Percentiles rank a stretch among this genome's conserved stretches.
Evolutionary conservation across 345 rosid species (phyloP).

Genomic region (Combretum micranthum): DNA sequence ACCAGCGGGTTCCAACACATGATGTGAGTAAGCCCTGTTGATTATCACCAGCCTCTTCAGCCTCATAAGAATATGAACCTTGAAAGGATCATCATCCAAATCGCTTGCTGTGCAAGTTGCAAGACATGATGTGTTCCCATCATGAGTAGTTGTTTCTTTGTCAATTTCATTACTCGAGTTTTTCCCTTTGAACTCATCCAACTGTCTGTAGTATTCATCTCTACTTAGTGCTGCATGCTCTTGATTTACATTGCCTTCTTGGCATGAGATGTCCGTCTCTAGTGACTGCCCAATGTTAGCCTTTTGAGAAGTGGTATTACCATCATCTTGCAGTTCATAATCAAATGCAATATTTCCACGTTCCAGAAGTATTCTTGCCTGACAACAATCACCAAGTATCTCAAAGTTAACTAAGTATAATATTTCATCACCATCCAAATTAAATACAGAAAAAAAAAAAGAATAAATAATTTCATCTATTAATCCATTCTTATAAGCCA

Average conservation of each 20-base stretch:
- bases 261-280: slow-evolving; percentile 23
- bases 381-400: slow-evolving; percentile 1
- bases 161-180: slow-evolving; percentile 40
- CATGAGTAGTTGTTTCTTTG: slow-evolving; percentile 52
- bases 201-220: slow-evolving; percentile 50
- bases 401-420: too few relatives aligned
- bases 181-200: slow-evolving; percentile 46
- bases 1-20: slow-evolving; percentile 98
- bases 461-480: too few relatives aligned
- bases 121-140: slow-evolving; percentile 70
- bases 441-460: too few relatives aligned
- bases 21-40: slow-evolving; percentile 61
- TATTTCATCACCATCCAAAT: too few relatives aligned
- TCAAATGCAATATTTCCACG: slow-evolving; percentile 36
- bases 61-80: slow-evolving; percentile 47
- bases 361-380: slow-evolving; percentile 89
- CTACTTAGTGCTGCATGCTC: slow-evolving; percentile 21
- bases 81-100: slow-evolving; percentile 60
- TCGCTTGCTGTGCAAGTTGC: slow-evolving; percentile 85
- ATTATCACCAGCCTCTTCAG: slow-evolving; percentile 44
- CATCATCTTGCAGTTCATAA: slow-evolving; percentile 26
- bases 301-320: slow-evolving; percentile 17
- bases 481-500: too few relatives aligned
- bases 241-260: slow-evolving; percentile 20
- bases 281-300: slow-evolving; percentile 23